Evolutionary conservation across 768 basidiomycete genomes (phyloP).

Genomic region (Chalciporus sphaerocephalus): DNA sequence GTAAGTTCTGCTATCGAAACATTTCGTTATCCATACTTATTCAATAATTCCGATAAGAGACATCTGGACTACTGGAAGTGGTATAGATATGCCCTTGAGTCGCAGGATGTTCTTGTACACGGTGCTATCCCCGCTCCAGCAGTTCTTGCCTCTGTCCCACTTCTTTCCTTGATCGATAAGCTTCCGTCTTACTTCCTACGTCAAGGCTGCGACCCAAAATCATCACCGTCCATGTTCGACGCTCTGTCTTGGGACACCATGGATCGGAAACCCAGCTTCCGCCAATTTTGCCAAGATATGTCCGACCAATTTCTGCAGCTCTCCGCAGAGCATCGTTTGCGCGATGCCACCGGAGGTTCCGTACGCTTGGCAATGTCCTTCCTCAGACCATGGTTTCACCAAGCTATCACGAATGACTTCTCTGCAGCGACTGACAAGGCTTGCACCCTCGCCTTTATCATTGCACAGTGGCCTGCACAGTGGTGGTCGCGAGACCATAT

Average conservation of each 20-base stretch:
- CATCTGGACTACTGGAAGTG: constrained; percentile 68
- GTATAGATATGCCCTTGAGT: constrained; percentile 70
- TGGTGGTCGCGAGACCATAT: constrained; percentile 64
- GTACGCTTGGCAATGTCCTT: constrained; percentile 65
- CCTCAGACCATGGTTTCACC: constrained; percentile 68
- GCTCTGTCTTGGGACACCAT: constrained; percentile 51
- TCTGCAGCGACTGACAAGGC: constrained; percentile 35
- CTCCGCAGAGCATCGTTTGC: constrained; percentile 51
- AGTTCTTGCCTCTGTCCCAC: constrained; percentile 65
- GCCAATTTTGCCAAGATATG: constrained; percentile 68
- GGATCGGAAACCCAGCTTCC: constrained; percentile 57
- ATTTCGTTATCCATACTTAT: not conserved
- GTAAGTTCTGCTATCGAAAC: constrained; percentile 37
- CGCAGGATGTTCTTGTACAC: constrained; percentile 70
- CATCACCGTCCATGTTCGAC: constrained; percentile 31
- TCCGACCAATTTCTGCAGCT: constrained; percentile 57
- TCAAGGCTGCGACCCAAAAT: constrained; percentile 32
- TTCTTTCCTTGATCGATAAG: constrained; percentile 57
- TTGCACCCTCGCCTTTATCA: constrained; percentile 42
- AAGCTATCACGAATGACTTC: constrained; percentile 39
- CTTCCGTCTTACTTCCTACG: constrained; percentile 68
- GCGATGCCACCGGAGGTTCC: constrained; percentile 63
- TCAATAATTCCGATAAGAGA: constrained; percentile 37
- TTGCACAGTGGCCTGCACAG: constrained; percentile 64
- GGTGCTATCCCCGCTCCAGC: constrained; percentile 63